These are phyloP conservation scores for Scedosporium aurantiacum DNA, from an alignment of 2,329 filamentous ascomycete species.

Conservation along the genomic window DNA sequence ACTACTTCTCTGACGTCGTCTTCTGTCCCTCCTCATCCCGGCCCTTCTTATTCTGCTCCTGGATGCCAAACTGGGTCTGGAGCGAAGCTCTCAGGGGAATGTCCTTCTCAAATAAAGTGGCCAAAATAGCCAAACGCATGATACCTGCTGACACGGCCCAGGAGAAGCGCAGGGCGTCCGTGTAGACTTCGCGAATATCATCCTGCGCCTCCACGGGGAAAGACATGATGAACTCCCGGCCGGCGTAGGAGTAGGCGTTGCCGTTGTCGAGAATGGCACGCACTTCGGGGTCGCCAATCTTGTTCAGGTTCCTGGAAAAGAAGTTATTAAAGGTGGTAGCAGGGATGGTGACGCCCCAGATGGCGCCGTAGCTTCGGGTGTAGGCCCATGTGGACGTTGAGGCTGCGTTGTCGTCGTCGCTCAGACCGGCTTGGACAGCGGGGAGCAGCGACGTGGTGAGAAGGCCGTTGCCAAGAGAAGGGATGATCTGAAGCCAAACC, in stretches of 20 bases:
- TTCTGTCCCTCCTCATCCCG: too few relatives aligned
- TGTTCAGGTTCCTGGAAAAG: slow-evolving; percentile 5
- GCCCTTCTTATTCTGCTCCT: too few relatives aligned
- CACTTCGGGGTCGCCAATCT: slow-evolving; percentile 9
- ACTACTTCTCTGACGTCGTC: too few relatives aligned
- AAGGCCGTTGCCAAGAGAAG: slow-evolving; percentile 29
- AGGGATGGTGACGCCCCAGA: slow-evolving; percentile 34
- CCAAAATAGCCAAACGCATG: too few relatives aligned
- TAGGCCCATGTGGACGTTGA: slow-evolving; percentile 32
- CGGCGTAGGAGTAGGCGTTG: slow-evolving; percentile 13
- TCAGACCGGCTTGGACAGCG: slow-evolving; percentile 27
- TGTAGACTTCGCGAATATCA: too few relatives aligned
- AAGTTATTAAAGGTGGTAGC: slow-evolving; percentile 25
- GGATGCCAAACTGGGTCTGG: too few relatives aligned
- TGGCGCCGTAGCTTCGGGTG: slow-evolving; percentile 33
- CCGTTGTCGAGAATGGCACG: slow-evolving; percentile 11
- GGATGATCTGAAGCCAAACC: slow-evolving; percentile 33
- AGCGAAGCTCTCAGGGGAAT: too few relatives aligned
- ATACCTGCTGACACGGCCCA: too few relatives aligned
- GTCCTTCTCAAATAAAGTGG: too few relatives aligned
- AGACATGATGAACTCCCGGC: not conserved
- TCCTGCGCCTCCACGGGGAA: too few relatives aligned
- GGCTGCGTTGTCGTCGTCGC: slow-evolving; percentile 24
- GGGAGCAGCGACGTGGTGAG: slow-evolving; percentile 29
- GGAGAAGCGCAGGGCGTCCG: too few relatives aligned